phyloP scores from a whole-genome alignment of 2,329 filamentous ascomycete species.

The Nannizzia gypsea region DNA sequence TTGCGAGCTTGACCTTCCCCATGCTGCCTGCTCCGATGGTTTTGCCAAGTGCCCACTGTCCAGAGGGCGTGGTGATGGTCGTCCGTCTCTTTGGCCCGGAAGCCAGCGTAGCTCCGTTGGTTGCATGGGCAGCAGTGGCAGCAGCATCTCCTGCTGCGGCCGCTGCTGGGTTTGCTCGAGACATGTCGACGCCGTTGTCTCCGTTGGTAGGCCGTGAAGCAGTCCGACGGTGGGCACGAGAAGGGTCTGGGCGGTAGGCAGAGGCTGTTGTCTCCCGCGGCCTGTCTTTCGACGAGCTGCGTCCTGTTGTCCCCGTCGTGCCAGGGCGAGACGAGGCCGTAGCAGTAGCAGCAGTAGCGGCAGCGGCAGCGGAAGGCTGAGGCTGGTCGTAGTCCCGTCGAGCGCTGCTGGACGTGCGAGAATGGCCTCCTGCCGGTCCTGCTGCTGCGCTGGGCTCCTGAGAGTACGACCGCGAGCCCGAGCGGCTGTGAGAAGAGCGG shows the following conservation, averaged over 20 bases:
- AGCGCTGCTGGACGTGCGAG: conserved; percentile 42
- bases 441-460: conserved; percentile 27
- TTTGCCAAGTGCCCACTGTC: conserved; percentile 90
- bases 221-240: conserved; percentile 33
- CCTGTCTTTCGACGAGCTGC: conserved; percentile 54
- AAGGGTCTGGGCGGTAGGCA: conserved; percentile 44
- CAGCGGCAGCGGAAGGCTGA: conserved; percentile 43
- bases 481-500: conserved; percentile 26
- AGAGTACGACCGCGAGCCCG: conserved; percentile 30
- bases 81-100: conserved; percentile 49
- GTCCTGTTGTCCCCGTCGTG: conserved; percentile 46
- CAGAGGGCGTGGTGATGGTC: conserved; percentile 78
- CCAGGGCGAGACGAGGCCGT: conserved; percentile 41
- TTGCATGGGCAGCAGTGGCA: conserved; percentile 30
- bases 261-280: conserved; percentile 29
- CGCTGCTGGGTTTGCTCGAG: conserved; percentile 41
- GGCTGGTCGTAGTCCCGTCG: conserved; percentile 59
- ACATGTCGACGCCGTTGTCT: conserved; percentile 34
- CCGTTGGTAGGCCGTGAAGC: conserved; percentile 33
- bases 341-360: too few relatives aligned
- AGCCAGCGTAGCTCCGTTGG: conserved; percentile 23
- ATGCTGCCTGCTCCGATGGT: conserved; percentile 96
- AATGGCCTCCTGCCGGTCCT: conserved; percentile 15
- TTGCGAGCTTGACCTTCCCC: conserved; percentile 95
- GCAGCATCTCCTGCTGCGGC: conserved; percentile 36